Evolutionary conservation across 2,329 filamentous ascomycete genomes (phyloP).

Genomic region (Fusarium clavum): DNA sequence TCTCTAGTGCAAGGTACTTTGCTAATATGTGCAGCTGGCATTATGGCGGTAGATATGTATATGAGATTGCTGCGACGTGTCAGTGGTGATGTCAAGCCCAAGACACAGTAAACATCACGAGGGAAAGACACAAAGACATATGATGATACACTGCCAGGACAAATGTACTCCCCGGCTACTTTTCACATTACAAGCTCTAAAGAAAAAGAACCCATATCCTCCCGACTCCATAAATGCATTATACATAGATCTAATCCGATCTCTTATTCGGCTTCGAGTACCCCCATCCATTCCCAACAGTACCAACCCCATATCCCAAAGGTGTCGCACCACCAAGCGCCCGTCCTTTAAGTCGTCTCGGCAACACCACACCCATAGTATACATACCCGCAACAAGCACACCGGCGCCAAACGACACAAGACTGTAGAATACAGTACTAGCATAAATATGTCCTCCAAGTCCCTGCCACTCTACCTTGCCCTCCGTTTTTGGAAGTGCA

Average conservation of each 20-base stretch:
- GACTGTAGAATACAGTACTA: slow-evolving; percentile 71
- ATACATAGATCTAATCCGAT: slow-evolving; percentile 53
- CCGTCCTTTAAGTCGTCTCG: slow-evolving; percentile 62
- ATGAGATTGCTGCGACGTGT: slow-evolving; percentile 60
- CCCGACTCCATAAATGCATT: slow-evolving; percentile 43
- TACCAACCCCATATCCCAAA: slow-evolving; percentile 65
- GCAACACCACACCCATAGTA: slow-evolving; percentile 70
- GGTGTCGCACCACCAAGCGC: slow-evolving; percentile 68
- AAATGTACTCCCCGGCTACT: slow-evolving; percentile 11
- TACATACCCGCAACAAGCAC: slow-evolving; percentile 66
- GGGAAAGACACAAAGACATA: not conserved
- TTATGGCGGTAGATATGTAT: slow-evolving; percentile 68
- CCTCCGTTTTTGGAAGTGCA: slow-evolving; percentile 74
- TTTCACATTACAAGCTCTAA: slow-evolving; percentile 33
- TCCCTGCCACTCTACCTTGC: slow-evolving; percentile 72
- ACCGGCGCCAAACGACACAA: slow-evolving; percentile 70
- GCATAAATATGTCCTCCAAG: slow-evolving; percentile 73
- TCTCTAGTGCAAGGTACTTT: too few species aligned
- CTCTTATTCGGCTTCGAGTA: slow-evolving; percentile 60
- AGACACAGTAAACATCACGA: slow-evolving; percentile 47
- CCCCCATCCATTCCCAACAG: slow-evolving; percentile 69
- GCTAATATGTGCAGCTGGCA: slow-evolving; percentile 58
- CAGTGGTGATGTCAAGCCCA: slow-evolving; percentile 52
- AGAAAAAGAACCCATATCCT: slow-evolving; percentile 25
- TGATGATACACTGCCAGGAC: slow-evolving; percentile 22